phyloP scores from a whole-genome alignment of 441 rosid genomes.

The Erodium texanum region DNA sequence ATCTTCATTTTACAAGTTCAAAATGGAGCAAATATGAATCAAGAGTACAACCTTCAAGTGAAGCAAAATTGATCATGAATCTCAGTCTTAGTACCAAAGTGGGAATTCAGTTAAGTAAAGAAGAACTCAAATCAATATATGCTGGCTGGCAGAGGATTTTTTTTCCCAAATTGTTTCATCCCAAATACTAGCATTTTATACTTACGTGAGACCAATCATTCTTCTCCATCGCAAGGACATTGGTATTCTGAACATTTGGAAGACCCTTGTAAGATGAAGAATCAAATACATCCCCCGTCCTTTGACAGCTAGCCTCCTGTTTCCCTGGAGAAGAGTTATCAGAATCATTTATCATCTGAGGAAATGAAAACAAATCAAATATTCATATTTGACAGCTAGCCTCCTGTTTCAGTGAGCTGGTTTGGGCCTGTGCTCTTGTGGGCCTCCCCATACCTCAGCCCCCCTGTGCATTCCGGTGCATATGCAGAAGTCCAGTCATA shows the following conservation, averaged over 20 bases:
- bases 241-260: not conserved
- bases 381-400: too few relatives aligned
- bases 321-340: slow-evolving; percentile 7
- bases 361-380: not conserved
- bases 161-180: not conserved
- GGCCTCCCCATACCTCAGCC: too few relatives aligned
- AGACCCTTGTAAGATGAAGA: not conserved
- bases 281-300: not conserved
- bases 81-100: slow-evolving; percentile 1
- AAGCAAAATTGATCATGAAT: slow-evolving; percentile 1
- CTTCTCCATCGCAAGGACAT: not conserved
- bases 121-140: not conserved
- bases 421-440: too few relatives aligned
- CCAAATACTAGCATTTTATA: not conserved
- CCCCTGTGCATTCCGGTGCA: too few relatives aligned
- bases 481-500: too few relatives aligned
- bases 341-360: not conserved
- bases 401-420: too few relatives aligned
- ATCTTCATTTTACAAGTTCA: not conserved
- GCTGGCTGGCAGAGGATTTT: not conserved
- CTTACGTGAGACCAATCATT: not conserved
- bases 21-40: not conserved
- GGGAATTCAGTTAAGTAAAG: not conserved
- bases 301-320: slow-evolving; percentile 3
- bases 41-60: not conserved